These are phyloP conservation scores for Neonothopanus nambi DNA, from an alignment of 1,284 basidiomycete genomes.

Conservation along the genomic window DNA sequence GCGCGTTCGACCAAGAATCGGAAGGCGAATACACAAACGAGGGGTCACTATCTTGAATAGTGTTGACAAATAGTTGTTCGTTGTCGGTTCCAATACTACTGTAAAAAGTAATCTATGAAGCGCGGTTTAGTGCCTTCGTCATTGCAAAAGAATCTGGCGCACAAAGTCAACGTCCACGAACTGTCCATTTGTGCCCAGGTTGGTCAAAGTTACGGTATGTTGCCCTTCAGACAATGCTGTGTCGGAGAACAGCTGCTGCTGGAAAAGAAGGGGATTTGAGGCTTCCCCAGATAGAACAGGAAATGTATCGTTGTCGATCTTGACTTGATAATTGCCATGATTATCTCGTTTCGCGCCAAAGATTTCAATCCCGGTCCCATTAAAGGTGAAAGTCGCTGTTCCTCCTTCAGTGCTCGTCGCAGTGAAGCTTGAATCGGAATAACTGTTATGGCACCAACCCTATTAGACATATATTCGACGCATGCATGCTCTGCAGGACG, in stretches of 20 bases:
- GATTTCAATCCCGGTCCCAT: slow-evolving; percentile 53
- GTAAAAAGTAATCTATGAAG: slow-evolving; percentile 23
- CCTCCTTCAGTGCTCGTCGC: slow-evolving; percentile 26
- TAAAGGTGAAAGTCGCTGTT: slow-evolving; percentile 33
- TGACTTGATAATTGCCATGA: slow-evolving; percentile 49
- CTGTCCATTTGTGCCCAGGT: slow-evolving; percentile 19
- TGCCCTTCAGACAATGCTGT: slow-evolving; percentile 15
- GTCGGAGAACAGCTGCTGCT: slow-evolving; percentile 12
- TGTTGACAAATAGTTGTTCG: slow-evolving; percentile 21
- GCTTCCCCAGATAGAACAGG: slow-evolving; percentile 24
- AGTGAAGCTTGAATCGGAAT: slow-evolving; percentile 34
- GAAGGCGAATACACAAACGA: slow-evolving; percentile 25
- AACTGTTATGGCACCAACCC: slow-evolving; percentile 23
- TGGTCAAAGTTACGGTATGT: slow-evolving; percentile 28
- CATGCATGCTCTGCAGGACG: slow-evolving; percentile 1
- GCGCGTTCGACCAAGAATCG: slow-evolving; percentile 22
- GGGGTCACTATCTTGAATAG: slow-evolving; percentile 24
- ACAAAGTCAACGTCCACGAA: slow-evolving; percentile 33
- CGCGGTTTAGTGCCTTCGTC: background rate
- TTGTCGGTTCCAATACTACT: slow-evolving; percentile 20
- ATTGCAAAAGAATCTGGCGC: slow-evolving; percentile 10
- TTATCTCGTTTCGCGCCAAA: slow-evolving; percentile 46
- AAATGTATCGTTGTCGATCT: slow-evolving; percentile 41
- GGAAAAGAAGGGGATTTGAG: slow-evolving; percentile 26
- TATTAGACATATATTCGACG: background rate